Base-by-base conservation (phyloP, 257 asterid genomes). In the Capsicum rhomboideum region DNA sequence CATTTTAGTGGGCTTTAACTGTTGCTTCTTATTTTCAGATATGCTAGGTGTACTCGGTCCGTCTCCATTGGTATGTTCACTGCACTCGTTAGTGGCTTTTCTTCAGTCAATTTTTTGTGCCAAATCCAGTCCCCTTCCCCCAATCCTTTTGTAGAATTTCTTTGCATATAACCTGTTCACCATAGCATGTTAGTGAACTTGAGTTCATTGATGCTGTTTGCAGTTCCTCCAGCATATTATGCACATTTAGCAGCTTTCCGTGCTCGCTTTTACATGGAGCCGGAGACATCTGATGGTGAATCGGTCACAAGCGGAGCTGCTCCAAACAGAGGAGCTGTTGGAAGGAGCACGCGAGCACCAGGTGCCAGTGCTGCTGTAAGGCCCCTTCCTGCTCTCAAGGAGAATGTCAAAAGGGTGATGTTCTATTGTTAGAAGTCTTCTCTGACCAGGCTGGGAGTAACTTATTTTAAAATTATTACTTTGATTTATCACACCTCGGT, bases 191-290 rank as follows among this genome's bases (percentile, higher is more conserved):
- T 74, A 23, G 37, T 13, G 31, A 74, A 49, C 42, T 49, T 26
- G 23, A 23, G 81, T 26, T 23, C 81, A 8, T 49, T 75, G 61
- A 46, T 75, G 61, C 56, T 53, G 59, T 9, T 46, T 29, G 74
- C 93, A 96, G 98, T 96, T 79, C 99, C 99, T n/a, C 99, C 99
- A 71, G 99, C 97, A 12, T 96, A 94, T 82, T 96, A 96, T 64
- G 99, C 98, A 0, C 99, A 96, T 88, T 82, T 96, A 85, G 99
- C 98, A 59, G 99, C 99, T n/a, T 96, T 96, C 52, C 92, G 99
- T 55, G 99, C 99, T 21, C 97, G 99, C 2, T 96, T 93, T 83
- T 96, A 96, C 83, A 91, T 96, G 98, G 98, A 94, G 86, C 98
- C 98, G 0, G 97, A 94, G 63, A 91, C 94, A 13, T 93, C 98